Conservation (phyloP, 1,284 basidiomycete genomes). For the Marasmius oreades region DNA sequence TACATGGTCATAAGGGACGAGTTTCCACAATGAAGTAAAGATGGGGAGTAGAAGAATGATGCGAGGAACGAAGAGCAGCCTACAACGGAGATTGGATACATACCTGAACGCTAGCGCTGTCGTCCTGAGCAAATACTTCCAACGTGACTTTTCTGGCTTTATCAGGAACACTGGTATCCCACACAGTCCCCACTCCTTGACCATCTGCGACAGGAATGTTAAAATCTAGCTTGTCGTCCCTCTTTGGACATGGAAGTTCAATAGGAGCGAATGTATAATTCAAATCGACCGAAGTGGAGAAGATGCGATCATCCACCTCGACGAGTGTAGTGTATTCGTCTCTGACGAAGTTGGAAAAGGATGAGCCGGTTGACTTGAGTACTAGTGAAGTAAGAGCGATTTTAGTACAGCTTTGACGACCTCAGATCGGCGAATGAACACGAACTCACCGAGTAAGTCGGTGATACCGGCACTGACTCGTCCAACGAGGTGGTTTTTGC, state of each 20-base stretch:
- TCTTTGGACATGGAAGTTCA: conserved; percentile 41
- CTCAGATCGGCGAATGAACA: too few relatives aligned
- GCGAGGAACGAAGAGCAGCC: conserved; percentile 6
- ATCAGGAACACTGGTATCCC: conserved; percentile 59
- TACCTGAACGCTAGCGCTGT: conserved; percentile 91
- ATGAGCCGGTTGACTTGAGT: conserved; percentile 86
- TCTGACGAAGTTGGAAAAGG: conserved; percentile 79
- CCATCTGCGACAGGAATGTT: conserved; percentile 41
- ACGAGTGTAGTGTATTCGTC: conserved; percentile 89
- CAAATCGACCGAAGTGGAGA: conserved; percentile 81
- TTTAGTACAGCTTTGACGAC: too few relatives aligned
- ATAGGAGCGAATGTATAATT: conserved; percentile 61
- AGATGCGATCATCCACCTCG: conserved; percentile 83
- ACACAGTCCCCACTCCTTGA: conserved; percentile 42
- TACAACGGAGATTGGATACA: too few relatives aligned
- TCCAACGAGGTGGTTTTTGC: conserved; percentile 57
- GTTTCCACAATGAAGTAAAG: background rate
- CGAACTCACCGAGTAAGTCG: conserved; percentile 74
- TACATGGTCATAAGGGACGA: background rate
- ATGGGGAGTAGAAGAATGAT: conserved; percentile 2
- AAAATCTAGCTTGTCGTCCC: conserved; percentile 48
- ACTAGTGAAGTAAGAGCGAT: conserved; percentile 42
- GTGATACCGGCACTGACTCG: conserved; percentile 66
- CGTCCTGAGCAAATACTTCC: conserved; percentile 81
- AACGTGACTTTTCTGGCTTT: conserved; percentile 69